Conservation (phyloP, 1,139 yeast species). For the Suhomyces chickasaworum region DNA sequence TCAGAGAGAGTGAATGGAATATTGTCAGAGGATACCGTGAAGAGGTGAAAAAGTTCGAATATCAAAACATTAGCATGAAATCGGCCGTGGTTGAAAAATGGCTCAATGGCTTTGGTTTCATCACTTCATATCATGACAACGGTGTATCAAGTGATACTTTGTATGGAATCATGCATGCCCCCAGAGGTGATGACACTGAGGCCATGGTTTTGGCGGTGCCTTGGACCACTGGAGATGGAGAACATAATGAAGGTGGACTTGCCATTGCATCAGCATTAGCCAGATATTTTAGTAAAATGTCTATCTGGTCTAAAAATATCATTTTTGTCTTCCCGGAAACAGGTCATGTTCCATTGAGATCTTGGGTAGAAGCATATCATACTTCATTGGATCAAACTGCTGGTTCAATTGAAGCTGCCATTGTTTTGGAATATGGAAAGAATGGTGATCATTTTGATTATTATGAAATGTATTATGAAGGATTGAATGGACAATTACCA, state of each 20-base stretch:
- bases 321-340: constrained; percentile 82
- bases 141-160: constrained; percentile 46
- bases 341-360: constrained; percentile 65
- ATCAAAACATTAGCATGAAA: constrained; percentile 35
- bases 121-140: constrained; percentile 53
- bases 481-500: constrained; percentile 93
- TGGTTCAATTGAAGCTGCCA: constrained; percentile 93
- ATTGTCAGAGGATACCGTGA: constrained; percentile 81
- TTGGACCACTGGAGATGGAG: constrained; percentile 64
- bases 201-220: constrained; percentile 92
- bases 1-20: constrained; percentile 95
- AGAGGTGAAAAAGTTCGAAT: constrained; percentile 48
- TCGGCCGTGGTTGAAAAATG: constrained; percentile 55
- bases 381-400: constrained; percentile 83
- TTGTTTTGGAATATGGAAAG: constrained; percentile 79
- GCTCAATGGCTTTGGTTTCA: constrained; percentile 74
- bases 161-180: constrained; percentile 87
- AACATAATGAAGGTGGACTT: constrained; percentile 76
- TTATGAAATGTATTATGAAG: constrained; percentile 78
- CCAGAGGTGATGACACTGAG: constrained; percentile 95
- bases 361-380: constrained; percentile 96
- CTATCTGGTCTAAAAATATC: constrained; percentile 94
- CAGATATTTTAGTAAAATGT: constrained; percentile 78
- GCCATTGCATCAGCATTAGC: constrained; percentile 73
- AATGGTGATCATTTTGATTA: constrained; percentile 68